Base-by-base conservation (phyloP, 2,329 filamentous ascomycete genomes). In the Coniella vitis region DNA sequence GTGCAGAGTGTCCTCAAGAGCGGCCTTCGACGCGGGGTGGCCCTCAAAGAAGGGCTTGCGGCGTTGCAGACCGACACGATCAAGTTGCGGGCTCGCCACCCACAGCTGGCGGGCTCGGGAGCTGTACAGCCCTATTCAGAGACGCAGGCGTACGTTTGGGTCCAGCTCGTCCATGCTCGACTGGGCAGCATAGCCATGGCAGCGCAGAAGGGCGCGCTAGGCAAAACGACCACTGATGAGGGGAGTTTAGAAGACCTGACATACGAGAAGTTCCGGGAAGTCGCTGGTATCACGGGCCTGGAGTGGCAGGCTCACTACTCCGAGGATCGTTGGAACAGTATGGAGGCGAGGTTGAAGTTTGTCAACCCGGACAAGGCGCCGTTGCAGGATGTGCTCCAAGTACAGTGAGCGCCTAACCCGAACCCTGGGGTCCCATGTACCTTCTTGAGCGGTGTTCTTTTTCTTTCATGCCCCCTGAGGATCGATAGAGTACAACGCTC, bases 61-160 rank as follows among this genome's bases (percentile, higher is more conserved):
- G 52, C 51, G 0, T 14, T 65, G 0, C 55, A 63, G 25, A 48
- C 57, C 3, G 61, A 57, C 0, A 62, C 56, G 0, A 61, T 65
- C 5, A 58, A 56, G 1, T 39, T 56, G 1, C 54, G 61, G 2
- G 56, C 54, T 0, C 22, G 37, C 1, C 49, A 57, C 16, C n/a
- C 45, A 2, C 54, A 47, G 31, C 31, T 44, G 41, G 31, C 31
- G 1, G 19, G 14, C 17, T 35, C 41, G 3, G 41, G 31, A 7
- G 41, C 21, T 0, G 21, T 64, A 1, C 35, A 54, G 2, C 57
- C 61, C 1, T 65, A 63, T 43, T 65, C 62, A 2, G 61, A 63
- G 51, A 65, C 62, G 0, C 63, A 63, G 31, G 59, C 61, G 1
- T 64, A 63, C 38, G 65, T 65, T 38, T 65, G 62, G 61, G 55